phyloP scores from a whole-genome alignment of 306 rosid species.

The Prunus mira region DNA sequence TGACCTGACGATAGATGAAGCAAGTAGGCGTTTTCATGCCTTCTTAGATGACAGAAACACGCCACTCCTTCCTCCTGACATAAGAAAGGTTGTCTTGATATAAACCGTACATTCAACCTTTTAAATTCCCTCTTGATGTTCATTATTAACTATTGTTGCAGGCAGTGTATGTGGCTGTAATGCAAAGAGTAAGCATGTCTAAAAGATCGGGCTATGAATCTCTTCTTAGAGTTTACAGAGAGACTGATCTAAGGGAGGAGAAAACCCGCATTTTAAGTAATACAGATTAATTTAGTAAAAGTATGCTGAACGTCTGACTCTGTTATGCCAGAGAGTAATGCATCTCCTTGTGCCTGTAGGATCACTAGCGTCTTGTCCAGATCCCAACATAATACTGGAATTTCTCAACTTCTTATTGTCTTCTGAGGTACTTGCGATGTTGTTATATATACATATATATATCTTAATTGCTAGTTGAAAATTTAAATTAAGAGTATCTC shows the following conservation, averaged over 20 bases:
- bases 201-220: conserved; percentile 64
- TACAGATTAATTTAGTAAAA: neutral
- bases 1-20: conserved; percentile 67
- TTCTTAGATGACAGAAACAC: conserved; percentile 78
- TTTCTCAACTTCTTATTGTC: conserved; percentile 44
- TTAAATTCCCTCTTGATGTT: conserved; percentile 26
- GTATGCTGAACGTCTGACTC: neutral
- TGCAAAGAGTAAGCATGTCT: conserved; percentile 54
- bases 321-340: neutral
- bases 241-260: conserved; percentile 83
- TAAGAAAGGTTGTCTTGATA: conserved; percentile 60
- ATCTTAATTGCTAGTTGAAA: conserved; percentile 6
- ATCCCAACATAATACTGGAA: conserved; percentile 42
- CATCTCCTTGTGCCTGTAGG: conserved; percentile 20
- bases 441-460: neutral
- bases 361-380: conserved; percentile 40
- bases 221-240: conserved; percentile 72
- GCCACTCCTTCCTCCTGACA: conserved; percentile 80
- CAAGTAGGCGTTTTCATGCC: conserved; percentile 63
- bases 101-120: conserved; percentile 3
- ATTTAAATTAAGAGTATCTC: conserved; percentile 2
- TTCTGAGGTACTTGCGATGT: conserved; percentile 28
- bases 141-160: conserved; percentile 33
- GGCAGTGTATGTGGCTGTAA: conserved; percentile 78
- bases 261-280: conserved; percentile 85